Evolutionary conservation across 192 early-diverging fungal species (phyloP).

Genomic region (Rhizophagus clarus): DNA sequence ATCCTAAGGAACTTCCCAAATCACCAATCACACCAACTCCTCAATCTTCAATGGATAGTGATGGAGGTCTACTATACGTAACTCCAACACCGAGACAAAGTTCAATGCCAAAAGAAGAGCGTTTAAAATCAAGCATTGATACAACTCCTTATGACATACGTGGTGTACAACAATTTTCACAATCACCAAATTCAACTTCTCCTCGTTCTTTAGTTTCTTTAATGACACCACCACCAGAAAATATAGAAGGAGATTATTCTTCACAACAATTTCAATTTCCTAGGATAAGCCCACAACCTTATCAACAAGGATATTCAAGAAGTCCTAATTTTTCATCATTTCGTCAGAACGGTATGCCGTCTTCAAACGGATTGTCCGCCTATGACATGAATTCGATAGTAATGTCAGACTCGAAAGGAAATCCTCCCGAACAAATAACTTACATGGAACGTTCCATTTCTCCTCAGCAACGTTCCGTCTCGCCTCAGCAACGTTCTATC

Average conservation of each 20-base stretch:
- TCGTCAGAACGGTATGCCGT: background rate
- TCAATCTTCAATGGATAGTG: background rate
- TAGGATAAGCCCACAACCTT: background rate
- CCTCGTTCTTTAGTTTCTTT: too few relatives aligned
- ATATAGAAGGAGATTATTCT: background rate
- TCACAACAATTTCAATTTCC: background rate
- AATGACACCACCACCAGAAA: background rate
- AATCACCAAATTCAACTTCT: background rate
- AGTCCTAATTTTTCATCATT: background rate
- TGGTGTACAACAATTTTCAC: too few relatives aligned
- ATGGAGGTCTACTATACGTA: background rate
- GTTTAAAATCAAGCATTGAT: slow-evolving; percentile 39
- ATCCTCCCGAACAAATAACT: slow-evolving; percentile 3
- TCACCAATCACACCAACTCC: too few relatives aligned
- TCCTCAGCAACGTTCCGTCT: background rate
- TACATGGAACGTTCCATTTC: background rate
- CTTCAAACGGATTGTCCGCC: background rate
- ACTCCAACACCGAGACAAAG: background rate
- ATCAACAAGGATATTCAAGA: background rate
- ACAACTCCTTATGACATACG: too few relatives aligned
- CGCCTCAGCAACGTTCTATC: background rate
- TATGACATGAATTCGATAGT: background rate
- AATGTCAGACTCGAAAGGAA: background rate
- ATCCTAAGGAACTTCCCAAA: too few relatives aligned
- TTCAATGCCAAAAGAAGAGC: background rate